phyloP scores from a whole-genome alignment of 2,329 filamentous ascomycete genomes.

The Cladophialophora exuberans region DNA sequence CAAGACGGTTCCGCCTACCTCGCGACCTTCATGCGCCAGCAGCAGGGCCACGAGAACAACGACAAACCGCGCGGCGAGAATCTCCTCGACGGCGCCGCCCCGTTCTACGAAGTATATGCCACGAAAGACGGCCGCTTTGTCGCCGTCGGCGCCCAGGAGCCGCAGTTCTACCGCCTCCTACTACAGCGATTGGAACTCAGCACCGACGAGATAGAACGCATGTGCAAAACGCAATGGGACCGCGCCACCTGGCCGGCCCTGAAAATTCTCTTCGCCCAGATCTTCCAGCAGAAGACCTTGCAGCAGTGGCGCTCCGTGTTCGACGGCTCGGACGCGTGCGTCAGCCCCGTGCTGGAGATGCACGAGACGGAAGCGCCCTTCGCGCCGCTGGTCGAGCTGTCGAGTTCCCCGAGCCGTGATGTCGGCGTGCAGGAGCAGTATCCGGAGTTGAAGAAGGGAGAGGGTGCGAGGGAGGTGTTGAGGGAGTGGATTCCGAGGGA shows the following conservation, averaged over 20 bases:
- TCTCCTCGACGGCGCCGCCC: conserved; percentile 78
- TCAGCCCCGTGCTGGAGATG: conserved; percentile 81
- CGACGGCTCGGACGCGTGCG: conserved; percentile 87
- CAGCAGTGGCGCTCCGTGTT: conserved; percentile 83
- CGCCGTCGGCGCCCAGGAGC: conserved; percentile 85
- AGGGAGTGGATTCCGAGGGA: conserved; percentile 14
- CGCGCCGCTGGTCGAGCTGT: conserved; percentile 54
- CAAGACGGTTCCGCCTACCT: conserved; percentile 84
- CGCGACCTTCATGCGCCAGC: conserved; percentile 74
- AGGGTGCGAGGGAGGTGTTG: conserved; percentile 15
- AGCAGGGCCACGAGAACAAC: conserved; percentile 66
- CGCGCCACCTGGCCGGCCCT: conserved; percentile 69
- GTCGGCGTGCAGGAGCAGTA: conserved; percentile 41
- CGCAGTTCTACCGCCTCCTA: conserved; percentile 75
- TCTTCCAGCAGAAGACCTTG: conserved; percentile 71
- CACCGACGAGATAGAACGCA: conserved; percentile 38
- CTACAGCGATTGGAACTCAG: conserved; percentile 66
- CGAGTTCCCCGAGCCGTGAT: conserved; percentile 68
- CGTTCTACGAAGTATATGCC: conserved; percentile 87
- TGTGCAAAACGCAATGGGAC: conserved; percentile 59
- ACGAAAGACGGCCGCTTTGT: conserved; percentile 76
- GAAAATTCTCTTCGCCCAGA: conserved; percentile 59
- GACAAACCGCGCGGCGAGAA: conserved; percentile 71
- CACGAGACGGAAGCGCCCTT: conserved; percentile 65
- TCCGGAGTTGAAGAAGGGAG: conserved; percentile 23